Base-by-base conservation (phyloP, 1,139 yeast genomes). In the Protomyces inouyei region DNA sequence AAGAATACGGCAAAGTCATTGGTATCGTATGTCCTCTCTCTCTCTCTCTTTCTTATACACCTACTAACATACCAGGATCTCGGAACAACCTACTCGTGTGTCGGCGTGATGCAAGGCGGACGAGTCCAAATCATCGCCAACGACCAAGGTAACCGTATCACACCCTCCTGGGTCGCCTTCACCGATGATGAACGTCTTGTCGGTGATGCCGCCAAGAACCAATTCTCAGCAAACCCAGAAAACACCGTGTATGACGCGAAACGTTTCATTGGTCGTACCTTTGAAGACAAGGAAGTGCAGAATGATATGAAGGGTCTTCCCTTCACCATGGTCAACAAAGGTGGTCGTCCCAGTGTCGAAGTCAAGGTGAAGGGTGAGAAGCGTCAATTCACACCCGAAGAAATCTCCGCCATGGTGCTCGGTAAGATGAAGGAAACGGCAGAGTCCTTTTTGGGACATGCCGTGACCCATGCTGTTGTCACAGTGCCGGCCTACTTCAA, bases 401-500 rank as follows among this genome's bases (percentile, higher is more conserved):
- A 90, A 78, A 85, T 90, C 72, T 87, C 95, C 56, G 93, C 93
- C 72, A 89, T 90, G 96, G 87, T 90, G 72, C 82, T 90, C 73
- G 85, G 88, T 75, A 90, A 90, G 79, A 89, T 89, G 97, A 90
- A 89, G 81, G 85, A 87, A 72, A 90, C 89, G 74, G 96, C 96
- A 68, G 96, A 90, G 80, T 93, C 88, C 73, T 89, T 88, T 78
- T 81, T 90, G 71, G 97, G 97, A 70, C 83, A 86, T 75, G 84
- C 86, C 76, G 96, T 90, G 69, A 88, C 95, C 65, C 95, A 91
- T 73, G 97, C 97, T 51, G 97, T 91, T 70, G 96, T 91, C 69
- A 91, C 97, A 57, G 97, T 92, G 66, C 98, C 98, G 66, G 98
- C 98, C 65, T 92, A 92, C 80, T 92, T 92, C 82, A 93, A 92